These are phyloP conservation scores for Phaffia rhodozyma DNA, from an alignment of 1,284 basidiomycete genomes.

Conservation along the genomic window DNA sequence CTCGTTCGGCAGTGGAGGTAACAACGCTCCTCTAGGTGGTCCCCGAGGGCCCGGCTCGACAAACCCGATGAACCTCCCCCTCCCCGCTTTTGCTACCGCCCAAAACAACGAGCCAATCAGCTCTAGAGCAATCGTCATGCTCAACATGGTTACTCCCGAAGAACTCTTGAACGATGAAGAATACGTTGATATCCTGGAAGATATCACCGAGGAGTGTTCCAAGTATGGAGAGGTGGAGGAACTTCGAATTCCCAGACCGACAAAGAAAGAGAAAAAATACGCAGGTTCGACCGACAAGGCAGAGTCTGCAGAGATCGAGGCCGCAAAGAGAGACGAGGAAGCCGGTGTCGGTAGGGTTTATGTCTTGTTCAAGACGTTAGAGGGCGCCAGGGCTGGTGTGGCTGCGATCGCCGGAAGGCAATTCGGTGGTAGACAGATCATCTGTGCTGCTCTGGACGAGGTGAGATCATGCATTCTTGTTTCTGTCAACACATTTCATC, in stretches of 20 bases:
- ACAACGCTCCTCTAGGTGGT: constrained; percentile 52
- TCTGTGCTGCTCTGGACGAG: constrained; percentile 19
- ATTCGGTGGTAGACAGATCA: constrained; percentile 67
- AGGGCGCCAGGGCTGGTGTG: constrained; percentile 56
- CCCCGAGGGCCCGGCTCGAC: constrained; percentile 26
- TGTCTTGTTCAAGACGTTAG: constrained; percentile 60
- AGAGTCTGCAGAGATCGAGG: constrained; percentile 35
- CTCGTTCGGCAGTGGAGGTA: constrained; percentile 4
- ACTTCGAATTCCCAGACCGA: constrained; percentile 74
- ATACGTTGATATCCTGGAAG: constrained; percentile 86
- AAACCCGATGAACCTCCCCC: constrained; percentile 39
- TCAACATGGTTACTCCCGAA: constrained; percentile 97
- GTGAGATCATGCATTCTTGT: not conserved
- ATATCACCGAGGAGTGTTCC: constrained; percentile 83
- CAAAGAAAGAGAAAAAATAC: constrained; percentile 76
- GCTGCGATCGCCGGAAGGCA: constrained; percentile 77
- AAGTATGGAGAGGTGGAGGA: constrained; percentile 74
- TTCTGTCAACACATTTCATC: too few relatives aligned
- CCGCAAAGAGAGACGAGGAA: constrained; percentile 57
- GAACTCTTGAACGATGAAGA: constrained; percentile 85
- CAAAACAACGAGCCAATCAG: constrained; percentile 25
- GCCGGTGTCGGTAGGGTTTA: constrained; percentile 88
- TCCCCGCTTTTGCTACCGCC: constrained; percentile 13
- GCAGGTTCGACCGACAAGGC: constrained; percentile 42
- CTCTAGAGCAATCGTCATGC: constrained; percentile 77